These are phyloP conservation scores for Picea engelmannii DNA, from an alignment of 83 land plant genomes.

Conservation along the genomic window DNA sequence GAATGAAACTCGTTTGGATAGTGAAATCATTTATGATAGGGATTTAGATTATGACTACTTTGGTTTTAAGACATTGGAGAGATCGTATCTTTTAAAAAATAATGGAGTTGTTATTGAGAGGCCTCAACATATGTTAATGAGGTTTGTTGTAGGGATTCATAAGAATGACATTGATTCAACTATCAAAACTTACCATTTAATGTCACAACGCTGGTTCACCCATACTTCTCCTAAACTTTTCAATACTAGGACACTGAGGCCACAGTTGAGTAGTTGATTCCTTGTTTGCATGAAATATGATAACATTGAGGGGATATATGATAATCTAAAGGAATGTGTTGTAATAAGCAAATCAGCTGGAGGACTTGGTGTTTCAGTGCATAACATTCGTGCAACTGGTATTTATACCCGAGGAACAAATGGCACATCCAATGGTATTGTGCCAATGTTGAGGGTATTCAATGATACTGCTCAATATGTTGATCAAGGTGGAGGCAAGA, in stretches of 20 bases:
- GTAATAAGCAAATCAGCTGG: constrained; percentile 53
- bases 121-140: constrained; percentile 59
- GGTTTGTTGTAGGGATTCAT: constrained; percentile 50
- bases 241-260: constrained; percentile 20
- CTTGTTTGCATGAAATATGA: constrained; percentile 50
- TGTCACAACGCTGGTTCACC: constrained; percentile 54
- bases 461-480: constrained; percentile 61
- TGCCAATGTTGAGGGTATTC: constrained; percentile 60
- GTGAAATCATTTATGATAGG: constrained; percentile 53
- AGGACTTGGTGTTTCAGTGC: constrained; percentile 47
- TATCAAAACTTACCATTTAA: constrained; percentile 43
- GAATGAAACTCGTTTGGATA: constrained; percentile 43
- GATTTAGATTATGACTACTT: constrained; percentile 54
- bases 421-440: constrained; percentile 52
- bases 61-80: constrained; percentile 48
- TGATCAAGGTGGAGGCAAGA: constrained; percentile 65
- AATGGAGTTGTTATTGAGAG: constrained; percentile 38
- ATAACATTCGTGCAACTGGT: constrained; percentile 40
- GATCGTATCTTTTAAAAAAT: constrained; percentile 42
- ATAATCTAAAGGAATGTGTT: constrained; percentile 55
- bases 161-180: constrained; percentile 40
- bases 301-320: constrained; percentile 56
- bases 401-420: constrained; percentile 53
- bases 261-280: constrained; percentile 54
- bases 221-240: constrained; percentile 59